Conservation (phyloP, 768 basidiomycete genomes). For the Suillus subalutaceus region DNA sequence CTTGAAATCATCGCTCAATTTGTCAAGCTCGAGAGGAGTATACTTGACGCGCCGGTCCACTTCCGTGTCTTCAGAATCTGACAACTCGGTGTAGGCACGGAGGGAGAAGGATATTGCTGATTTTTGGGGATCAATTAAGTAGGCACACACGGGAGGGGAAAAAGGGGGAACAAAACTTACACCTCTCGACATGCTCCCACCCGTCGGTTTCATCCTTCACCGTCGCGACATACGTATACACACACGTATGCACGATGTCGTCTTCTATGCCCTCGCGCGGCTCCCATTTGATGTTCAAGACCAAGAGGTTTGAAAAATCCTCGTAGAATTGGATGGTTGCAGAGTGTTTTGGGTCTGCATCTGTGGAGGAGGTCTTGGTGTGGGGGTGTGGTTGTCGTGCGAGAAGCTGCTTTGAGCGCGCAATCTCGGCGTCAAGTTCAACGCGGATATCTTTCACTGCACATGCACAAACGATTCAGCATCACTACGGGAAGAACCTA, state of each 20-base stretch:
- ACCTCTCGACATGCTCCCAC: slow-evolving; percentile 37
- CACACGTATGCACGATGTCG: slow-evolving; percentile 65
- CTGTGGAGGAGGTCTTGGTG: slow-evolving; percentile 39
- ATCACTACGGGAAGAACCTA: slow-evolving; percentile 7
- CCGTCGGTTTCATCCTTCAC: slow-evolving; percentile 32
- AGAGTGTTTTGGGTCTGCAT: slow-evolving; percentile 57
- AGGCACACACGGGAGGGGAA: slow-evolving; percentile 10
- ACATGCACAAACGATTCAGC: slow-evolving; percentile 7
- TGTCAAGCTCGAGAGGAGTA: slow-evolving; percentile 64
- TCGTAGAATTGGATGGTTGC: slow-evolving; percentile 79
- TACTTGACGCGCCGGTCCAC: slow-evolving; percentile 49
- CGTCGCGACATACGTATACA: slow-evolving; percentile 57
- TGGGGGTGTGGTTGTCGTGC: slow-evolving; percentile 42
- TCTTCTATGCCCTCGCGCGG: slow-evolving; percentile 45
- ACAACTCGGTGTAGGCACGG: slow-evolving; percentile 47
- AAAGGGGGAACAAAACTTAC: slow-evolving; percentile 19
- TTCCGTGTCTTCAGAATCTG: slow-evolving; percentile 34
- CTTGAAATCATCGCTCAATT: slow-evolving; percentile 59
- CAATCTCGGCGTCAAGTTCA: slow-evolving; percentile 68
- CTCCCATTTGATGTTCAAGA: slow-evolving; percentile 61
- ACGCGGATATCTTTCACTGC: slow-evolving; percentile 53
- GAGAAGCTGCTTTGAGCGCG: slow-evolving; percentile 49
- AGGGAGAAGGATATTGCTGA: slow-evolving; percentile 66
- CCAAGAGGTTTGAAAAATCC: slow-evolving; percentile 79
- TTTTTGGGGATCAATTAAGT: slow-evolving; percentile 6